Base-by-base conservation (phyloP, 495 filamentous ascomycete genomes). In the Amphirosellinia nigrospora region DNA sequence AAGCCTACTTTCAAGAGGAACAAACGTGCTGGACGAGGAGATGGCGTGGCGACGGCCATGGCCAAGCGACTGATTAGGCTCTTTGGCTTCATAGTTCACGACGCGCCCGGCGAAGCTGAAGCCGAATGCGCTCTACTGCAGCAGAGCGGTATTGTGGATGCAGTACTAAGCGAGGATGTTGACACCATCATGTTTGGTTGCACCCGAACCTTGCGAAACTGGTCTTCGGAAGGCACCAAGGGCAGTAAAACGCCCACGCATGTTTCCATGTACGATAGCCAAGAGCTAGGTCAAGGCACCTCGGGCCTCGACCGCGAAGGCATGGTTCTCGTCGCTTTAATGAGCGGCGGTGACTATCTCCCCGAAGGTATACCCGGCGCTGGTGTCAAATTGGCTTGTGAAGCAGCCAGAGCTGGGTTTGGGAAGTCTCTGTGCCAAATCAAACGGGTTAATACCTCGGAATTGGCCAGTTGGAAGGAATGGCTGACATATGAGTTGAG, bases 141-240 rank as follows among this genome's bases (percentile, higher is more conserved):
- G 77, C 85, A 86, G 66, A 86, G 89, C 36, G 94, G 94, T 0
- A 84, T 97, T 52, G 96, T 98, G 3, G 96, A 99, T 80, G 96
- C 92, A 0, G 96, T 98, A 15, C 86, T 99, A 74, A 98, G 93
- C 76, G 94, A 99, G 78, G 96, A 99, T 83, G 94, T 98, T 45
- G 96, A 99, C 79, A 94, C 96, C 3, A 86, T 99, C 73, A 98
- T 99, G 96, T 99, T 98, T 78, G 96, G 96, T 2, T 94, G 92
- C 56, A 88, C 85, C 0, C 78, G 87, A 56, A 96, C 89, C 0
- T 80, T 98, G 38, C 87, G 93, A 69, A 94, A 94, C 73, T 99
- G 94, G 89, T 91, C 92, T 0, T 87, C 90, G 26, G 93, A 97
- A 78, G 85, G 83, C 23, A 81, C 83, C 2, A 88, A 82, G 73